A percentile compares a stretch with the other conserved stretches of the same genome.
These are phyloP conservation scores for Hypoxylon subgilvum DNA, from an alignment of 495 filamentous ascomycete genomes.

Conservation along the genomic window DNA sequence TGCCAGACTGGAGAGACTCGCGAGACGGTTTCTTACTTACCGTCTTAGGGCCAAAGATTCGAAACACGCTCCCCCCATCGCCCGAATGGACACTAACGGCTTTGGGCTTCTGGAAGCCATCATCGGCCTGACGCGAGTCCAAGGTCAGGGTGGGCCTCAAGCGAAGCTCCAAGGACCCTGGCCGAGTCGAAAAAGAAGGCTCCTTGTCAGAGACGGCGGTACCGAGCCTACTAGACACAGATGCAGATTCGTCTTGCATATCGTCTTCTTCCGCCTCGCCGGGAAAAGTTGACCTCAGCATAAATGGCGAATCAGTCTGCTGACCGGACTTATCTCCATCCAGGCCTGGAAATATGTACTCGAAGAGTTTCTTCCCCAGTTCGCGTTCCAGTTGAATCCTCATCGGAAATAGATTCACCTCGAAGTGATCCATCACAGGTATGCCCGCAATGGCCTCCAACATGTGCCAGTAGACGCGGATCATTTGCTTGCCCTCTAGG, in stretches of 20 bases:
- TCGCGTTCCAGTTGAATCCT: slow-evolving; percentile 94
- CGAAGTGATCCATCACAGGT: slow-evolving; percentile 95
- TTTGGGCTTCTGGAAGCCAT: slow-evolving; percentile 54
- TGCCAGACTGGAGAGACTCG: slow-evolving; percentile 65
- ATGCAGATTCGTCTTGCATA: slow-evolving; percentile 49
- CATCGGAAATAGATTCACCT: slow-evolving; percentile 90
- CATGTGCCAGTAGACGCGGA: slow-evolving; percentile 95
- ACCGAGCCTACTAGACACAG: slow-evolving; percentile 40
- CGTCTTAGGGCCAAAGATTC: slow-evolving; percentile 57
- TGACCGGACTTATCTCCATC: slow-evolving; percentile 49
- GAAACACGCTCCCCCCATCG: slow-evolving; percentile 58
- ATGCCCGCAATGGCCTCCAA: slow-evolving; percentile 97
- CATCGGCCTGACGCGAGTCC: slow-evolving; percentile 50
- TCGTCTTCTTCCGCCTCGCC: slow-evolving; percentile 70
- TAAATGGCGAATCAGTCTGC: slow-evolving; percentile 76
- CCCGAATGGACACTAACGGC: slow-evolving; percentile 55
- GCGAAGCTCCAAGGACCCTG: slow-evolving; percentile 75
- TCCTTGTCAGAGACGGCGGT: slow-evolving; percentile 46
- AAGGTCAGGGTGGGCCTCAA: slow-evolving; percentile 78
- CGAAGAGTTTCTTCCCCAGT: slow-evolving; percentile 90
- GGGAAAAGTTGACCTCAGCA: slow-evolving; percentile 77
- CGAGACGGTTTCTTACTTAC: slow-evolving; percentile 67
- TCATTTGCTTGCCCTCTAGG: slow-evolving; percentile 69
- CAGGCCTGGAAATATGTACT: slow-evolving; percentile 92
- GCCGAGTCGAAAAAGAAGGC: slow-evolving; percentile 55